Conservation (phyloP, 257 asterid species). For the Fraxinus excelsior region DNA sequence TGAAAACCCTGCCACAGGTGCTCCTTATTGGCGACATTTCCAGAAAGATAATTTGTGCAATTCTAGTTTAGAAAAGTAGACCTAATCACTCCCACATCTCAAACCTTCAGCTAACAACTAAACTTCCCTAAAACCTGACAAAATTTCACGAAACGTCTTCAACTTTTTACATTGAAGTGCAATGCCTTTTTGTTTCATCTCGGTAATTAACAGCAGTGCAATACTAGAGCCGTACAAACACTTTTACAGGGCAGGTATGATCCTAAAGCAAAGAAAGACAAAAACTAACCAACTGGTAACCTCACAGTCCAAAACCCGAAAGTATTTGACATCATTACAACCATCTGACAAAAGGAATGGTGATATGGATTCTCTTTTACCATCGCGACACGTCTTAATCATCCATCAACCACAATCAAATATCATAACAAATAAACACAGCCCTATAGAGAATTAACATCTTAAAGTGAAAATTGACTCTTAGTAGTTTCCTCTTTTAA, state of each 20-base stretch:
- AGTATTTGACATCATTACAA: background rate
- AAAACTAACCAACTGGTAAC: background rate
- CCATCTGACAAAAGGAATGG: background rate
- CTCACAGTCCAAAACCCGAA: background rate
- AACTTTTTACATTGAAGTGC: background rate
- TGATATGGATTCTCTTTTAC: constrained; percentile 1
- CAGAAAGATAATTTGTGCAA: background rate
- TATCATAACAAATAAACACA: background rate
- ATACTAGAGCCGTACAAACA: background rate
- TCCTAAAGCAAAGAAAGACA: too few species aligned
- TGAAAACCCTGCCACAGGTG: background rate
- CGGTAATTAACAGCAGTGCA: background rate
- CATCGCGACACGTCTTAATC: background rate
- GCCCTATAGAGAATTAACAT: background rate
- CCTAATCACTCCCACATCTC: too few species aligned
- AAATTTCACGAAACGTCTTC: background rate
- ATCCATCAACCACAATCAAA: constrained; percentile 15
- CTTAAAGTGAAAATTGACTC: background rate
- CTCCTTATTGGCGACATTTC: background rate
- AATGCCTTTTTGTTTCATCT: constrained; percentile 4
- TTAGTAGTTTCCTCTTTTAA: background rate
- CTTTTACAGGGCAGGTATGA: background rate
- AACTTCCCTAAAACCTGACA: constrained; percentile 16
- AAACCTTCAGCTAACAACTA: constrained; percentile 9
- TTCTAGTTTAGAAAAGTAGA: too few species aligned